Conservation (phyloP, 805 yeast species). For the Metschnikowia similis region DNA sequence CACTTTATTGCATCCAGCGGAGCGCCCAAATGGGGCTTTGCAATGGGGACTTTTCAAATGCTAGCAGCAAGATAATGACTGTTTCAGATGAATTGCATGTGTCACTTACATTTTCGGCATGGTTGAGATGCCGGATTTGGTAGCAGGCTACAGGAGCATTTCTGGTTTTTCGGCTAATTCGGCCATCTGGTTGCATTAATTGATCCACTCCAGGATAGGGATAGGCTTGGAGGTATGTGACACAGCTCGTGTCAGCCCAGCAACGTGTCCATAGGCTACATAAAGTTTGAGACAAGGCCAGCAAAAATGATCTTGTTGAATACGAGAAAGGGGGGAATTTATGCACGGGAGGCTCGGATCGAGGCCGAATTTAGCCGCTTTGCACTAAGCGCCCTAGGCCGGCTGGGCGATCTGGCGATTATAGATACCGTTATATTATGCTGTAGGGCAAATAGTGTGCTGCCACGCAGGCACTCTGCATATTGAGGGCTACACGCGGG, state of each 20-base stretch:
- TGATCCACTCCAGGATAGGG: background rate
- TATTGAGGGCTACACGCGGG: conserved; percentile 1
- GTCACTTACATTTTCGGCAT: conserved; percentile 21
- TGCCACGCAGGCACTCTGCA: conserved; percentile 4
- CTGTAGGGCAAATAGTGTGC: background rate
- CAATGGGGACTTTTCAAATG: conserved; percentile 20
- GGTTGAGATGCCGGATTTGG: conserved; percentile 8
- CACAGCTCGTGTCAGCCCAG: background rate
- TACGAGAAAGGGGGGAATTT: background rate
- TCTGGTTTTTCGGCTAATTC: conserved; percentile 17
- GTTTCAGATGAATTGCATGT: conserved; percentile 21
- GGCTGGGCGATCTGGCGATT: background rate
- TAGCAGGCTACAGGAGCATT: conserved; percentile 19
- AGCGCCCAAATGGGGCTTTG: conserved; percentile 29
- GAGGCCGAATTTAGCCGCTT: background rate
- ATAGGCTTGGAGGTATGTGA: background rate
- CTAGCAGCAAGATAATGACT: conserved; percentile 19
- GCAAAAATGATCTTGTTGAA: background rate
- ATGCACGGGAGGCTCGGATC: conserved; percentile 1
- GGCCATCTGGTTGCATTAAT: conserved; percentile 17
- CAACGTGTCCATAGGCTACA: background rate
- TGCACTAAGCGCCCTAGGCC: background rate
- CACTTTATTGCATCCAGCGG: conserved; percentile 24
- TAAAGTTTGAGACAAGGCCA: background rate
- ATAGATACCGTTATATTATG: background rate